Percentiles rank a stretch among this genome's conserved stretches.
Evolutionary conservation across 1,139 yeast genomes (phyloP).

Genomic region (Geotrichum europaeum): DNA sequence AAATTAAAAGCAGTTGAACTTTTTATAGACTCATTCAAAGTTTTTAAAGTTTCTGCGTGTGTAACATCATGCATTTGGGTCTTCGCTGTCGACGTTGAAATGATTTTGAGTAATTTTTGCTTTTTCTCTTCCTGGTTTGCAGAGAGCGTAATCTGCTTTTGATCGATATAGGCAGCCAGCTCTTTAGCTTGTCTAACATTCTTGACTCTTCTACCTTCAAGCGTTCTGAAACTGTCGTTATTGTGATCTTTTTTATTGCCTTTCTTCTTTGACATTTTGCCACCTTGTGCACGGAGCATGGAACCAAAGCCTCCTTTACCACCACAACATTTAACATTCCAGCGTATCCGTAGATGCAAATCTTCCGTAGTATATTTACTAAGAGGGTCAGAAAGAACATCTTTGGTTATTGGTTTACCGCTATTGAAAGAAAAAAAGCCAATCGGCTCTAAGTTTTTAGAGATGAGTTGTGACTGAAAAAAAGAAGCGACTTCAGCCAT

Average conservation of each 20-base stretch:
- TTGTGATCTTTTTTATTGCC: slow-evolving; percentile 24
- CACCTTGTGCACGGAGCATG: slow-evolving; percentile 40
- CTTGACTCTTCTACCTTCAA: slow-evolving; percentile 38
- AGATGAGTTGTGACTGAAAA: slow-evolving; percentile 8
- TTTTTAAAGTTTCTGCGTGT: slow-evolving; percentile 4
- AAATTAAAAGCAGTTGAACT: background rate
- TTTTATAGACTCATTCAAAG: slow-evolving; percentile 9
- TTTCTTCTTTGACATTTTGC: slow-evolving; percentile 33
- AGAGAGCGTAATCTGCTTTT: background rate
- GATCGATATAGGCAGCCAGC: slow-evolving; percentile 12
- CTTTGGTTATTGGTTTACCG: slow-evolving; percentile 8
- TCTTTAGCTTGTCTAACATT: slow-evolving; percentile 35
- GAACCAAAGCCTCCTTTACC: slow-evolving; percentile 52
- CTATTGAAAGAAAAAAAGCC: slow-evolving; percentile 13
- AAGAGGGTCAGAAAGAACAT: background rate
- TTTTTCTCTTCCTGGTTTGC: slow-evolving; percentile 5
- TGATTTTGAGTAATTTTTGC: background rate
- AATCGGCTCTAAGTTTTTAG: background rate
- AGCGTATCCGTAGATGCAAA: slow-evolving; percentile 7
- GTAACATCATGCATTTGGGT: slow-evolving; percentile 1
- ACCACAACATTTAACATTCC: slow-evolving; percentile 28
- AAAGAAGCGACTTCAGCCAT: slow-evolving; percentile 1
- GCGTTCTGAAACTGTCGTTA: slow-evolving; percentile 35
- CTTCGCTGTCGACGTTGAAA: background rate
- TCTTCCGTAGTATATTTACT: slow-evolving; percentile 2